Base-by-base conservation (phyloP, 2,329 filamentous ascomycete genomes). In the Aphanocladium album region DNA sequence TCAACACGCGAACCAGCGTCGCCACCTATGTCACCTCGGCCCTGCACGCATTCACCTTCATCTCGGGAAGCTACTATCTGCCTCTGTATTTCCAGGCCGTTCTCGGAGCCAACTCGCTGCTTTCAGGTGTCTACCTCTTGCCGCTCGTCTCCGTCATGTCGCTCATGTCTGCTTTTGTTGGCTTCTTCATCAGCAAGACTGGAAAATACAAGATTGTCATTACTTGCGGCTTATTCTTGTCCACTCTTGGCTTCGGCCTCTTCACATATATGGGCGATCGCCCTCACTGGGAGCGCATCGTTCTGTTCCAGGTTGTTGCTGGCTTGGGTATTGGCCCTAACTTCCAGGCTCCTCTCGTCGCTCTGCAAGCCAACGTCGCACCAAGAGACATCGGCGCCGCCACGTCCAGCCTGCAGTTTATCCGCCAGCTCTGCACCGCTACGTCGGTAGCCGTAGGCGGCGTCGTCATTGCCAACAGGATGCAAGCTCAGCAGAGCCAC, bases 41-140 rank as follows among this genome's bases (percentile, higher is more conserved):
- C 74, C 81, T 84, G 63, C 90, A 96, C 71, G 88, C 88, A 49
- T 83, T 88, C 66, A 85, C 89, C 64, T 93, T 93, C 77, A 91
- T 93, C 68, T 84, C 88, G 0, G 85, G 84, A 33, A 85, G 83
- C 63, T 96, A 93, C 79, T 96, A 89, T 76, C 79, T 96, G 5
- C 91, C 91, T 0, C 80, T 96, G 2, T 96, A 96, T 77, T 93
- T 92, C 74, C 91, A 96, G 74, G 83, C 87, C 56, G 86, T 90
- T 56, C 79, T 90, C 47, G 82, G 88, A 54, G 85, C 85, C 2
- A 80, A 82, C 0, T 88, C 90, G 0, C 82, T 93, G 39, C 76
- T 89, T 33, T 89, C 86, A 1, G 91, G 91, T 54, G 85, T 93
- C 53, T 91, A 91, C 68, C 73, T 91, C 17, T 79, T 95, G 16